Base-by-base conservation (phyloP, 306 rosid species). In the Sicyos edulis region DNA sequence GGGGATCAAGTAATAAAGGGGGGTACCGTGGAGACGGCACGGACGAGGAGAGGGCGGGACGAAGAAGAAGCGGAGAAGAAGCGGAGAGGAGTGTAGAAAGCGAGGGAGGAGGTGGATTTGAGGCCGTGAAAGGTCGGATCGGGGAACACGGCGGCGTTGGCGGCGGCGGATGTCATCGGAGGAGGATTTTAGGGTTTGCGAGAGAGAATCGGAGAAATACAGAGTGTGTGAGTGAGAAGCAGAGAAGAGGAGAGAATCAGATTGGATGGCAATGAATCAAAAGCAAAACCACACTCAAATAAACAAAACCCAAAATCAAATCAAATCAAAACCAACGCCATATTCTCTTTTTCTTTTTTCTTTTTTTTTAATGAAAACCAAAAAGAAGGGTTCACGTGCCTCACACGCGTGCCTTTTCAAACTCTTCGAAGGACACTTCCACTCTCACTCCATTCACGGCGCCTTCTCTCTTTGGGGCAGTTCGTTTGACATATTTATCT, bases 1-100 rank as follows among this genome's bases (percentile, higher is more conserved):
- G 19, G 26, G 54, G 49, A 76, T 71, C 45, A 42, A 26, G 29
- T 26, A 26, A 1, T 26, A 26, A 26, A 26, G 29, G 29, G 29
- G 29, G 29, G 29, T 26, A 93, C 99, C 87, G 99, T 82, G 55
- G 95, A 78, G 8, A 91, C 91, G 52, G 97, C 96, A 16, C 92
- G 85, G 12, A 82, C 74, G 45, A 82, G 63, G 49, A 87, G 73
- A 79, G 82, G 86, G 24, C 75, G 29, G 47, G 80, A 71, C 2
- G 76, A 24, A 47, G 67, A 26, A 3, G 90, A 64, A 32, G 87
- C 56, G 2, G 89, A 37, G 44, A 86, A 76, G 70, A 77, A 79
- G 26, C 44, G 71, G 45, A 57, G 17, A 56, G 67, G 74, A 74
- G 85, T 63, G 14, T 57, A 78, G 14, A 85, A 77, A 58, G 83